phyloP scores from a whole-genome alignment of 177 flowering plant genomes.

The Tripterygium wilfordii region DNA sequence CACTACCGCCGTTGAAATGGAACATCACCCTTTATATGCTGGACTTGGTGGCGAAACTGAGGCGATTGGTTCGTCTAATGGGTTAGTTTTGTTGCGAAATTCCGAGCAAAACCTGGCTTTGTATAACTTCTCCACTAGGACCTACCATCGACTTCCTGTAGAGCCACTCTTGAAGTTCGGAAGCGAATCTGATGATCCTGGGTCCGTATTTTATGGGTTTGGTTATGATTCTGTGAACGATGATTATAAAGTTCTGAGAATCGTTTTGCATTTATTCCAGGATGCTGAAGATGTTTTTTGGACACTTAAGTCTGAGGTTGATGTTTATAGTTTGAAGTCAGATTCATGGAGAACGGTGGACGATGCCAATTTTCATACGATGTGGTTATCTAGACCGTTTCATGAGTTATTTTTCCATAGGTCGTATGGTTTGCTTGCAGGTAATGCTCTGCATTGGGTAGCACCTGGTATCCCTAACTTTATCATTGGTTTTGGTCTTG shows the following conservation, averaged over 20 bases:
- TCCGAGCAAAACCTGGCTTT: slow-evolving; percentile 2
- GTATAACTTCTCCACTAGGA: slow-evolving; percentile 26
- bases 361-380: slow-evolving; percentile 5
- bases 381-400: slow-evolving; percentile 6
- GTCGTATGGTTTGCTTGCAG: slow-evolving; percentile 14
- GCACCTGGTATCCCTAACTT: background rate
- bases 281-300: slow-evolving; percentile 5
- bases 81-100: slow-evolving; percentile 13
- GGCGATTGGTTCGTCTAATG: slow-evolving; percentile 19
- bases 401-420: slow-evolving; percentile 8
- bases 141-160: slow-evolving; percentile 8
- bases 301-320: slow-evolving; percentile 10
- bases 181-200: background rate
- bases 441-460: slow-evolving; percentile 23
- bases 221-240: slow-evolving; percentile 17
- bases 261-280: slow-evolving; percentile 8
- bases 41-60: slow-evolving; percentile 7
- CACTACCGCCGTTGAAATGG: background rate
- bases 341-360: slow-evolving; percentile 5
- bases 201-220: slow-evolving; percentile 18
- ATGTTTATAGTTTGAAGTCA: slow-evolving; percentile 19
- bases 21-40: background rate
- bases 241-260: slow-evolving; percentile 22
- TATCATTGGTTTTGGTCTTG: slow-evolving; percentile 29
- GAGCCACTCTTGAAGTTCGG: background rate